A percentile compares a stretch with the other conserved stretches of the same genome.
Evolutionary conservation across 106 monocot species (phyloP).

Genomic region (Dactylorhiza incarnata): DNA sequence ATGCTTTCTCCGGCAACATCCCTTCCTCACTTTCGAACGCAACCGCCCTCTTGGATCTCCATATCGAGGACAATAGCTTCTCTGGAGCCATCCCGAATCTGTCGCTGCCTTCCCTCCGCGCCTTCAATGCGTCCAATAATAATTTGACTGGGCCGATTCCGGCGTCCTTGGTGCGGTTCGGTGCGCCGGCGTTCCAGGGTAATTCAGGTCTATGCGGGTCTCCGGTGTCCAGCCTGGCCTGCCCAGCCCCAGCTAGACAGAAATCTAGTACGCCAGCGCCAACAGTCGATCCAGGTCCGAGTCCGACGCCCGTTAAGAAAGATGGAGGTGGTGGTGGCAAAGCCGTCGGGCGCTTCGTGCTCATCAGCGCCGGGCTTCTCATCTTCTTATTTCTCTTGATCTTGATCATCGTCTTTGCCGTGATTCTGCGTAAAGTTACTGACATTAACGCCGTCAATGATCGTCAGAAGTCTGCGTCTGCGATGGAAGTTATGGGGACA

Average conservation of each 20-base stretch:
- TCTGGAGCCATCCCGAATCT: conserved; percentile 33
- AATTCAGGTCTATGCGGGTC: conserved; percentile 37
- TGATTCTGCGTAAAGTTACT: not conserved
- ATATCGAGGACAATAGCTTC: conserved; percentile 46
- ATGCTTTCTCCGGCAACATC: conserved; percentile 30
- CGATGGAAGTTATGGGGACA: not conserved
- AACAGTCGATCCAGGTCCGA: not conserved
- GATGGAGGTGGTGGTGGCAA: not conserved
- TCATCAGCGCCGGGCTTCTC: not conserved
- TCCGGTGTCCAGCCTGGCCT: not conserved
- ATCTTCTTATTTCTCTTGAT: not conserved
- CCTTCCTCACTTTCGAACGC: conserved; percentile 34
- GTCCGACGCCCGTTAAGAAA: not conserved
- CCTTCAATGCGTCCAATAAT: conserved; percentile 40
- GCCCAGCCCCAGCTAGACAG: not conserved
- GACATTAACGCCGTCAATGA: conserved; percentile 17
- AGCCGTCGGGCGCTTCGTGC: not conserved
- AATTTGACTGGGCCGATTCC: conserved; percentile 32
- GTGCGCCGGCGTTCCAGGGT: conserved; percentile 24
- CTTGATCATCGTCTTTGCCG: not conserved
- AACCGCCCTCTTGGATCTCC: conserved; percentile 38
- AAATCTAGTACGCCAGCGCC: not conserved
- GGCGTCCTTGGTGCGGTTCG: conserved; percentile 8
- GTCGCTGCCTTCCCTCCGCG: conserved; percentile 2
- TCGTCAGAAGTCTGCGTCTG: not conserved